Conservation (phyloP, 768 basidiomycete genomes). For the Boletus speciosus region DNA sequence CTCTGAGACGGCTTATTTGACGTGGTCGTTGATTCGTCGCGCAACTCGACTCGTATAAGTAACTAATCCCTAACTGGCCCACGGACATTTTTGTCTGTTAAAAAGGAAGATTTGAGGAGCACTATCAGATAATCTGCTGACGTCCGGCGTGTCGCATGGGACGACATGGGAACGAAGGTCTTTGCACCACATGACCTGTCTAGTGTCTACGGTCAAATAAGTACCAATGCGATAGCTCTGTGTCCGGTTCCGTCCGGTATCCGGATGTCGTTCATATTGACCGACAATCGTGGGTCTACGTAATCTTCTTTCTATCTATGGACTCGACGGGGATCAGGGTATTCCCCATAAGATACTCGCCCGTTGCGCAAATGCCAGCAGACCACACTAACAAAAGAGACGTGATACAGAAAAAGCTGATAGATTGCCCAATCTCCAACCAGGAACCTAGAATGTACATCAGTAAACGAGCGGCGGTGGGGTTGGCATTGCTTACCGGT, state of each 20-base stretch:
- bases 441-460: constrained; percentile 56
- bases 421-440: constrained; percentile 87
- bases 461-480: constrained; percentile 1
- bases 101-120: background rate
- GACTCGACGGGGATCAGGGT: constrained; percentile 21
- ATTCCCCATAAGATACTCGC: constrained; percentile 64
- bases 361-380: constrained; percentile 68
- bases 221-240: background rate
- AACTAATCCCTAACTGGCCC: background rate
- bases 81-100: constrained; percentile 1
- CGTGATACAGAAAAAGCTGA: constrained; percentile 84
- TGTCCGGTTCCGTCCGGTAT: constrained; percentile 2
- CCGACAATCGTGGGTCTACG: constrained; percentile 26
- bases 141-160: too few relatives aligned
- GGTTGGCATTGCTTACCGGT: constrained; percentile 46
- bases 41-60: constrained; percentile 1
- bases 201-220: background rate
- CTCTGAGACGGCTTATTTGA: background rate
- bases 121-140: background rate
- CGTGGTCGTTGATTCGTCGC: background rate
- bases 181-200: background rate
- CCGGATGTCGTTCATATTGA: constrained; percentile 3
- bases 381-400: constrained; percentile 78
- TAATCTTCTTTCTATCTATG: constrained; percentile 19
- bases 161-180: background rate